phyloP scores from a whole-genome alignment of 2,329 filamentous ascomycete genomes.

The Tolypocladium paradoxum region DNA sequence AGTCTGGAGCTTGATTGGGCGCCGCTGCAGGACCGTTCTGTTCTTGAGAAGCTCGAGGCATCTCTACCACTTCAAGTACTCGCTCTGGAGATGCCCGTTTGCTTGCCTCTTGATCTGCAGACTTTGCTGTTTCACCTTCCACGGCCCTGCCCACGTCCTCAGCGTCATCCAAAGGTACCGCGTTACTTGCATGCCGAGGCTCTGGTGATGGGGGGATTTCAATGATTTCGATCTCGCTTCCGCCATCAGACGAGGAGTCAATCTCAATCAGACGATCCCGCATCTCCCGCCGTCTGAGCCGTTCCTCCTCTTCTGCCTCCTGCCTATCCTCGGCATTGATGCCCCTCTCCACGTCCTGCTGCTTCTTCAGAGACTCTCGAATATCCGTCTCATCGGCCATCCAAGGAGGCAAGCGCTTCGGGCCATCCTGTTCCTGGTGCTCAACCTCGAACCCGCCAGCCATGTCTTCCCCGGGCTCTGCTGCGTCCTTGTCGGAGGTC shows the following conservation, averaged over 20 bases:
- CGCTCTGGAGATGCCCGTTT: conserved; percentile 10
- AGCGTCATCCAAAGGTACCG: conserved; percentile 2
- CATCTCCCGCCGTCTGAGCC: conserved; percentile 29
- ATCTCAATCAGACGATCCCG: conserved; percentile 48
- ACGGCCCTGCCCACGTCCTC: conserved; percentile 1
- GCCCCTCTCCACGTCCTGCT: conserved; percentile 43
- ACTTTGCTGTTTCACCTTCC: neutral
- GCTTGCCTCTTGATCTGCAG: neutral
- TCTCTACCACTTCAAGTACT: conserved; percentile 26
- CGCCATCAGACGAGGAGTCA: conserved; percentile 48
- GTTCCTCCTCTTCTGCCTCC: conserved; percentile 44
- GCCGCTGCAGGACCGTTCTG: neutral
- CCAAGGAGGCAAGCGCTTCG: conserved; percentile 66
- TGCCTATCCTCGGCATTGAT: conserved; percentile 55
- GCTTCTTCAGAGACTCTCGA: conserved; percentile 48
- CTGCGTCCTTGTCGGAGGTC: conserved; percentile 11
- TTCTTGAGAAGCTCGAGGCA: conserved; percentile 7
- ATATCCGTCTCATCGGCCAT: conserved; percentile 56
- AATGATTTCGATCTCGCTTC: conserved; percentile 46
- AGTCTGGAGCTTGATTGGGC: conserved; percentile 15
- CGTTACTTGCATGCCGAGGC: conserved; percentile 2
- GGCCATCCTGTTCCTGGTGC: conserved; percentile 26
- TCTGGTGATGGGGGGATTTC: conserved; percentile 31
- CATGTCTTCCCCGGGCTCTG: conserved; percentile 33
- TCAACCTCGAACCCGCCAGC: conserved; percentile 58